These are phyloP conservation scores for Chytriomyces sp. DNA, from an alignment of 192 early-diverging fungal genomes.

Conservation along the genomic window DNA sequence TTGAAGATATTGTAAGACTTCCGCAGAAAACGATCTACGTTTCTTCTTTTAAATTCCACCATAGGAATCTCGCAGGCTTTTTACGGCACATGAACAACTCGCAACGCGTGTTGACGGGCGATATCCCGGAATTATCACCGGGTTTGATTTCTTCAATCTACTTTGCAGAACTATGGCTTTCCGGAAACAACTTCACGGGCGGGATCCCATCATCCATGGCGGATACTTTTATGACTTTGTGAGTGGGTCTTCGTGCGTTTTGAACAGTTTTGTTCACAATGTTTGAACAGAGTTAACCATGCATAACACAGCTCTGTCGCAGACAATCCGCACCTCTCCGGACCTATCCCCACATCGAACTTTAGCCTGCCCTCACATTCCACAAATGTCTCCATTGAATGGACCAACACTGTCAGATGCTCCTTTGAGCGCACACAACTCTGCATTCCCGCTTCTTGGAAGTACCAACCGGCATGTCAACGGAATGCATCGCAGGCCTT, in stretches of 20 bases:
- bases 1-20: constrained; percentile 10
- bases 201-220: constrained; percentile 13
- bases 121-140: constrained; percentile 4
- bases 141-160: neutral
- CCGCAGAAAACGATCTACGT: neutral
- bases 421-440: constrained; percentile 2
- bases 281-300: neutral
- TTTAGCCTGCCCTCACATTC: neutral
- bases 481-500: neutral
- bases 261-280: neutral
- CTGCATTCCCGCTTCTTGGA: constrained; percentile 2
- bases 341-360: constrained; percentile 2
- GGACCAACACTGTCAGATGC: constrained; percentile 4
- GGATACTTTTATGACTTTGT: neutral
- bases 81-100: neutral
- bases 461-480: constrained; percentile 15
- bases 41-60: neutral
- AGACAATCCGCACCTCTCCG: constrained; percentile 11
- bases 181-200: constrained; percentile 18
- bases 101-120: neutral
- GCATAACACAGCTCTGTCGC: neutral
- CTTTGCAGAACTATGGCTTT: neutral
- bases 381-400: neutral
- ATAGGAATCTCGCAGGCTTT: neutral
- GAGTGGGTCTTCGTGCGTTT: neutral